Base-by-base conservation (phyloP, 225 moss, liverwort and hornwort genomes). In the Climacium dendroides region DNA sequence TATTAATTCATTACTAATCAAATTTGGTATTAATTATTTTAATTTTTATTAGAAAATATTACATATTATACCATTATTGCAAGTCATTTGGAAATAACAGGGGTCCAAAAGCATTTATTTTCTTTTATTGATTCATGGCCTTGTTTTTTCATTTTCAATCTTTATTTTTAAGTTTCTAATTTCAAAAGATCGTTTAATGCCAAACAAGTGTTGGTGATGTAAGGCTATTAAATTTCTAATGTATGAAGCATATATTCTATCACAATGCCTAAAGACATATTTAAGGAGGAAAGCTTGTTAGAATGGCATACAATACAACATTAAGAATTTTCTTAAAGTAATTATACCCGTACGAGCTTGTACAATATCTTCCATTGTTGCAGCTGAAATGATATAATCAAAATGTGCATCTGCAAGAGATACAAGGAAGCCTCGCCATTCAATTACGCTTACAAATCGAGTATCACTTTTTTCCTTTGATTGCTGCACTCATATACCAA, bases 321-420 rank as follows among this genome's bases (percentile, higher is more conserved):
- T 4, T 25, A 10, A 55, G 13, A 78, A 24, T 16, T 53, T 78
- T 3, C 0, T 35, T 78, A 65, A 52, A 19, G 3, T 41, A 61
- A 3, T 20, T 43, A 10, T 83, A 99, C 98, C 95, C 34, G 82
- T 92, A 43, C 96, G 95, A 84, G 97, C 95, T 93, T 80, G 89
- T 59, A 95, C 71, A 64, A 99, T 92, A 87, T 99, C 95, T 28
- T 95, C 93, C 12, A 96, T 35, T 13, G 96, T 96, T 73, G 97
- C 92, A 64, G 35, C 24, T 57, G 98, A 99, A 83, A 99, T 94
- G 54, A 93, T 81, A 63, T 95, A 90, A 84, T 93, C 91, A 91
- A 93, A 99, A 37, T 94, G 96, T 28, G 97, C 94, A 88, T 99
- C 98, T 64, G 35, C 94, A 80, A 99, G 88, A 84, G 96, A 89